Base-by-base conservation (phyloP, 1,284 basidiomycete genomes). In the Cutaneotrichosporon cavernicola region DNA sequence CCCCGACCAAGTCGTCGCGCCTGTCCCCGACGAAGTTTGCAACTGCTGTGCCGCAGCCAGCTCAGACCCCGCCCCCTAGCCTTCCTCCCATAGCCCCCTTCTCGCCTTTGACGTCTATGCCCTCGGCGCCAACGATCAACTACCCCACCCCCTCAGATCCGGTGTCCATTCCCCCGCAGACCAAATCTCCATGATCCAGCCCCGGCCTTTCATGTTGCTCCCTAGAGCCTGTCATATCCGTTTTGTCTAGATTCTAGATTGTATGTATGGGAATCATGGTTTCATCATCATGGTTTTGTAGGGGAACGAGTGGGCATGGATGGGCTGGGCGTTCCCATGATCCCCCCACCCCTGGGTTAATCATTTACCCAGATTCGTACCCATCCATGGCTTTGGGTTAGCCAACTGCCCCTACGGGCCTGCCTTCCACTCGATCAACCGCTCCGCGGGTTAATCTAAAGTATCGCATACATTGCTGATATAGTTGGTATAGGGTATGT, bases 381-480 rank as follows among this genome's bases (percentile, higher is more conserved):
- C 26, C 26, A 26, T 26, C 26, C 26, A 26, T 2, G 26, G 26
- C 26, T 26, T 26, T 26, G 26, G 26, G 26, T 26, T 26, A 26
- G 26, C 26, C 26, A 26, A 26, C 26, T 26, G 26, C 26, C 2
- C 26, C 26, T 26, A 3, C 26, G 26, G 34, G 34, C 8, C 18
- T 46, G 43, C 18, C 8, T 46, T 46, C 18, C 40, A 43, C 4
- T 13, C 14, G 14, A 5, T 43, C 40, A 43, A 13, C 40, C 40
- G 14, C 9, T 13, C 14, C 40, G 40, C 40, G 1, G 4, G 18
- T 16, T n/a, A 31, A 18, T 53, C 51, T 53, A 53, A 53, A 53
- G 31, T 53, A 53, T 53, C 51, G 51, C 51, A 53, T 53, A 53
- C 51, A 53, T 53, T 53, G 51, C 51, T 34, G 51, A 53, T 53